A percentile compares a stretch with the other conserved stretches of the same genome.
These are phyloP conservation scores for Cercis canadensis DNA, from an alignment of 306 rosid species.

Conservation along the genomic window DNA sequence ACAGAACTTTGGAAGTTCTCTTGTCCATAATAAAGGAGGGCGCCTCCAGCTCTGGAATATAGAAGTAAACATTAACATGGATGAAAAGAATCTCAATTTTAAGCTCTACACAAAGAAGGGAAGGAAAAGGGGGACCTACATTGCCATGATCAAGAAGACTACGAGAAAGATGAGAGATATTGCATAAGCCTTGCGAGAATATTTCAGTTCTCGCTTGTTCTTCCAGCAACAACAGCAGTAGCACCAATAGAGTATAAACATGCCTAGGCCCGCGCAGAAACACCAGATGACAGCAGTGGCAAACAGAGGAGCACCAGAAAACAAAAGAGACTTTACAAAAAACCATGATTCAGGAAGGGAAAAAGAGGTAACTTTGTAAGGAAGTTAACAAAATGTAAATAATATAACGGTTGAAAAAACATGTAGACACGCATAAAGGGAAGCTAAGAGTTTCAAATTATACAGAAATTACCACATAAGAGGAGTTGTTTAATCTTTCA, in stretches of 20 bases:
- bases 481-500: no score
- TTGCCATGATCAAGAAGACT: conserved; percentile 47
- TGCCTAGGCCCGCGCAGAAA: conserved; percentile 12
- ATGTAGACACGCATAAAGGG: no score
- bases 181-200: conserved; percentile 39
- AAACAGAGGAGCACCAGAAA: conserved; percentile 47
- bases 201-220: conserved; percentile 18
- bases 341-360: background rate
- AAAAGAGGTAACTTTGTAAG: background rate
- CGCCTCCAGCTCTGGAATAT: conserved; percentile 32
- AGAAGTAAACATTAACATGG: background rate
- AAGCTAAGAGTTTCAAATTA: no score
- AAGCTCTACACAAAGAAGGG: background rate
- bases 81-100: background rate
- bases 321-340: conserved; percentile 49
- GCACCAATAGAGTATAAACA: conserved; percentile 29
- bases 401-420: background rate
- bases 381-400: background rate
- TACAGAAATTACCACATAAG: no score
- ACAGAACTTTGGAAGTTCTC: conserved; percentile 18
- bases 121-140: conserved; percentile 41
- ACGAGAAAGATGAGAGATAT: conserved; percentile 46
- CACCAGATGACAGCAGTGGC: conserved; percentile 46
- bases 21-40: conserved; percentile 29
- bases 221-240: conserved; percentile 36